Conservation (phyloP, 345 rosid species). For the Dipteronia dyeriana region DNA sequence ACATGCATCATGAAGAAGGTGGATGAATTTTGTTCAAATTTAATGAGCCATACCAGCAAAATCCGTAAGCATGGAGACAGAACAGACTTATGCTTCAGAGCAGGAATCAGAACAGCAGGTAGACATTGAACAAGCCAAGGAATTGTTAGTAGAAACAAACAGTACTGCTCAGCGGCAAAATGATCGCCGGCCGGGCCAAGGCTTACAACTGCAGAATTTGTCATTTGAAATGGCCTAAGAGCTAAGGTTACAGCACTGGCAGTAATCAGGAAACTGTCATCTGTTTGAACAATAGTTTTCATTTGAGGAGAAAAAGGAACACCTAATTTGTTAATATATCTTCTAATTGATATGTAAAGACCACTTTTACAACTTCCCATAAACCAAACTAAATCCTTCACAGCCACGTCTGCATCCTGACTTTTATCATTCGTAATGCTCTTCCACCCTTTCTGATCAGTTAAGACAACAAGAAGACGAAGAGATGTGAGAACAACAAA, state of each 20-base stretch:
- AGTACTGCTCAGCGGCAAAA: constrained; percentile 56
- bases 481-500: constrained; percentile 53
- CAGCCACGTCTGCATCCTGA: constrained; percentile 56
- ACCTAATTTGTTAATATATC: constrained; percentile 55
- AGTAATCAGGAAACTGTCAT: constrained; percentile 72
- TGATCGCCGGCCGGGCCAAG: constrained; percentile 27
- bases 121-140: constrained; percentile 73
- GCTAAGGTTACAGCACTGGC: constrained; percentile 82
- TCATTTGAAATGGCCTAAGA: constrained; percentile 72
- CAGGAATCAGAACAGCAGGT: constrained; percentile 75
- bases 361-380: constrained; percentile 72
- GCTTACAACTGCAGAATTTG: constrained; percentile 32
- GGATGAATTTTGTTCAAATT: constrained; percentile 22
- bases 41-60: constrained; percentile 64
- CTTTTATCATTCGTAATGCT: constrained; percentile 34
- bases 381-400: constrained; percentile 55
- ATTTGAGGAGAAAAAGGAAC: constrained; percentile 25
- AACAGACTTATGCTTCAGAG: constrained; percentile 80
- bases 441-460: constrained; percentile 81
- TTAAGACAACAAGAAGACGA: constrained; percentile 64
- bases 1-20: neutral
- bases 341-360: constrained; percentile 62
- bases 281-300: constrained; percentile 41
- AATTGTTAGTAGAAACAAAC: constrained; percentile 63
- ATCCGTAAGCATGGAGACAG: constrained; percentile 63